Evolutionary conservation across 768 basidiomycete genomes (phyloP).

Genomic region (Ephemerocybe angulata): DNA sequence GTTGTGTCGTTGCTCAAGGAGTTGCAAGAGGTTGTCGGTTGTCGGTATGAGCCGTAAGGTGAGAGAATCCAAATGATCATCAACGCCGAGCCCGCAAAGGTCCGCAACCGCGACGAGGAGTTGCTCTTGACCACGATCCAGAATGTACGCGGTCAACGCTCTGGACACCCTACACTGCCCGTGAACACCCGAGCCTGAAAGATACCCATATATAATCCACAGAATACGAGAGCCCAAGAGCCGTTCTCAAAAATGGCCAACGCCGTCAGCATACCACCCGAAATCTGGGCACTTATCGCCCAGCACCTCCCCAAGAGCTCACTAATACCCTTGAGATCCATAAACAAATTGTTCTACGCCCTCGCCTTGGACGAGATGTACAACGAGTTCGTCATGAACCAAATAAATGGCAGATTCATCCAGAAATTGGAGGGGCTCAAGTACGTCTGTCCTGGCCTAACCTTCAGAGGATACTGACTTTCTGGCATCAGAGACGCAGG

Average conservation of each 20-base stretch:
- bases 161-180: neutral
- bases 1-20: too few relatives aligned
- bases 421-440: neutral
- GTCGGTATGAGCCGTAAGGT: too few relatives aligned
- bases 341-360: conserved; percentile 2
- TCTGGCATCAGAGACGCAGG: neutral
- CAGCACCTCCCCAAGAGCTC: neutral
- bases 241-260: neutral
- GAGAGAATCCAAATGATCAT: too few relatives aligned
- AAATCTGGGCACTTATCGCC: conserved; percentile 6
- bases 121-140: neutral
- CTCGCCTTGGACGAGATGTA: conserved; percentile 6
- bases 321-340: neutral
- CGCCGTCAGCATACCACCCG: too few relatives aligned
- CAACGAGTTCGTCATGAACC: neutral
- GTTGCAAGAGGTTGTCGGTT: too few relatives aligned
- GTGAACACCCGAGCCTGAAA: neutral
- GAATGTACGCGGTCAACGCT: neutral
- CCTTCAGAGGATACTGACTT: neutral
- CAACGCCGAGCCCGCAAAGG: too few relatives aligned
- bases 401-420: neutral
- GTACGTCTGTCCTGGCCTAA: neutral
- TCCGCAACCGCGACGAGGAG: too few relatives aligned
- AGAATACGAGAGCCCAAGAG: neutral
- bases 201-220: neutral